Percentiles rank a stretch among this genome's conserved stretches.
Conservation (phyloP, 225 moss, liverwort and hornwort species). For the Anthoceros angustus region DNA sequence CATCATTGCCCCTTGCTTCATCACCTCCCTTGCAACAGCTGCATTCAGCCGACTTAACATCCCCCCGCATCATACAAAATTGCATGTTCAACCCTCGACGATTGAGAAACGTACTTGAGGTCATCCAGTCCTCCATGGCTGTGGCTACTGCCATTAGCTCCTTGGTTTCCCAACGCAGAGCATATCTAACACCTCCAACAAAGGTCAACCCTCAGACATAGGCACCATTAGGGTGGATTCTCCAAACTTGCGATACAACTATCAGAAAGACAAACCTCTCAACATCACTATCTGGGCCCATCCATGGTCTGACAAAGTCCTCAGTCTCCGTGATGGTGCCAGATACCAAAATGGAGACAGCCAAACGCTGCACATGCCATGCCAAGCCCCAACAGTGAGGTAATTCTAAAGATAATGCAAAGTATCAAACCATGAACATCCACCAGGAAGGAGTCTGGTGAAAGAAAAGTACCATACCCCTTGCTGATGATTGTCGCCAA, state of each 20-base stretch:
- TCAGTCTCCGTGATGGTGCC: constrained; percentile 53
- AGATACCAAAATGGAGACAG: constrained; percentile 76
- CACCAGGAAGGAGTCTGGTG: not conserved
- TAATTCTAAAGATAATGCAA: not conserved
- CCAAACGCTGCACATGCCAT: constrained; percentile 50
- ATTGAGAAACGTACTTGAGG: constrained; percentile 34
- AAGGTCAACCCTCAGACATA: too few species aligned
- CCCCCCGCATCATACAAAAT: too few species aligned
- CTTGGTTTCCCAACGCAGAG: constrained; percentile 73
- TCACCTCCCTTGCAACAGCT: constrained; percentile 74
- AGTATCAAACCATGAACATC: not conserved
- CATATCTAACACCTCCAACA: constrained; percentile 36
- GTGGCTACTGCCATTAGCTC: constrained; percentile 74
- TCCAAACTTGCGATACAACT: not conserved
- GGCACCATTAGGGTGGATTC: too few species aligned
- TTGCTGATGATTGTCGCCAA: constrained; percentile 86
- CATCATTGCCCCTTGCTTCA: constrained; percentile 88
- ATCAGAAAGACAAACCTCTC: constrained; percentile 46
- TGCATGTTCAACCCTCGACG: too few species aligned
- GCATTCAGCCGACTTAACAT: not conserved
- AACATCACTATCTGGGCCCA: constrained; percentile 69
- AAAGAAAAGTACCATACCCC: constrained; percentile 41
- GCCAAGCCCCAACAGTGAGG: not conserved
- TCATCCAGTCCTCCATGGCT: constrained; percentile 92
- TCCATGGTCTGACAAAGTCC: constrained; percentile 73